phyloP scores from a whole-genome alignment of 768 basidiomycete genomes.

The Podaxis mareebaensis region DNA sequence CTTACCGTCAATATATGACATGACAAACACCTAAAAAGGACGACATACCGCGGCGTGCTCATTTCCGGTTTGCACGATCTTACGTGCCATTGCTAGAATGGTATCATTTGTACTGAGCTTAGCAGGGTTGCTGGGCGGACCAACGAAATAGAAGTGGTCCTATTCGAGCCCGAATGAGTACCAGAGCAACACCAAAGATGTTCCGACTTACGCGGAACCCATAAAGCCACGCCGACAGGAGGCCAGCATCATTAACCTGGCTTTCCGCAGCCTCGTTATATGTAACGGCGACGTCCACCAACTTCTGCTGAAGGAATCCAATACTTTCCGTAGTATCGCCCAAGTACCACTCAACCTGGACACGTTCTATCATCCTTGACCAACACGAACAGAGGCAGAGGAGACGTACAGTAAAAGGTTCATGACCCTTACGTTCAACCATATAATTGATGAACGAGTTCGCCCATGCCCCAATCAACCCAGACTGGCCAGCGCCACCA shows the following conservation, averaged over 20 bases:
- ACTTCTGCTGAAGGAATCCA: slow-evolving; percentile 37
- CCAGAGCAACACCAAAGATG: not conserved
- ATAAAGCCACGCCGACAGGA: slow-evolving; percentile 36
- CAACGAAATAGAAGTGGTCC: slow-evolving; percentile 55
- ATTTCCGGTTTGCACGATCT: slow-evolving; percentile 46
- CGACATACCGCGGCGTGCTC: slow-evolving; percentile 37
- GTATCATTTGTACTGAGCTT: slow-evolving; percentile 31
- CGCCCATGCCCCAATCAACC: slow-evolving; percentile 48
- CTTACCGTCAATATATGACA: not conserved
- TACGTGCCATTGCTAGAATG: slow-evolving; percentile 46
- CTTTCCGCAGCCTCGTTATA: slow-evolving; percentile 54
- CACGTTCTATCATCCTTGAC: not conserved
- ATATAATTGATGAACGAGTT: slow-evolving; percentile 43
- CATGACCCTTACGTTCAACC: slow-evolving; percentile 29
- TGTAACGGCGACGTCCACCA: slow-evolving; percentile 51
- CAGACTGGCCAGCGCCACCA: slow-evolving; percentile 53
- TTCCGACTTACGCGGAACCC: slow-evolving; percentile 42
- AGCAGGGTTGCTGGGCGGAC: slow-evolving; percentile 49
- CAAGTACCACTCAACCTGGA: slow-evolving; percentile 55
- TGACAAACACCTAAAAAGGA: not conserved
- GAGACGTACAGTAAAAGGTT: slow-evolving; percentile 34
- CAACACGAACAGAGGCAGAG: not conserved
- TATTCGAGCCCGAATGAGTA: slow-evolving; percentile 20
- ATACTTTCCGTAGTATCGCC: slow-evolving; percentile 58
- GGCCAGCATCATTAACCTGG: slow-evolving; percentile 30